A percentile compares a stretch with the other conserved stretches of the same genome.
These are phyloP conservation scores for Cryptosporidium sp. DNA, from an alignment of 169 alveolate species.

Conservation along the genomic window DNA sequence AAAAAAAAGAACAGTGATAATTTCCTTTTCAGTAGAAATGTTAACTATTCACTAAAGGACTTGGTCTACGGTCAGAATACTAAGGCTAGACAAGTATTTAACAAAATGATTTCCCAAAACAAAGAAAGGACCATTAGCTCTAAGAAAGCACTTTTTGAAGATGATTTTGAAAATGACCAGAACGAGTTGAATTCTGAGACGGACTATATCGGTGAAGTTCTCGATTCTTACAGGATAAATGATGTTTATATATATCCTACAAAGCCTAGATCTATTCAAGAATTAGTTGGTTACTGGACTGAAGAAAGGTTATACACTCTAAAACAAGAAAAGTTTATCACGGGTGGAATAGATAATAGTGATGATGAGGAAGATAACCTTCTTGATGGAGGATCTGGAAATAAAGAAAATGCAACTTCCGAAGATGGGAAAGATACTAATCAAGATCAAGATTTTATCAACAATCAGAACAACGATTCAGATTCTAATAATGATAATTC, in stretches of 20 bases:
- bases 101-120: conserved; percentile 20
- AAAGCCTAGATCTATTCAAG: conserved; percentile 23
- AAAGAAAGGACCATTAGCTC: conserved; percentile 26
- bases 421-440: conserved; percentile 2
- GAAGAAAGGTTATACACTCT: background rate
- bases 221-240: conserved; percentile 35
- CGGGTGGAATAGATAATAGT: conserved; percentile 79
- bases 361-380: conserved; percentile 76
- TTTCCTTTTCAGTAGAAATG: conserved; percentile 19
- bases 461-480: conserved; percentile 80
- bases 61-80: conserved; percentile 21
- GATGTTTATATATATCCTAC: conserved; percentile 61
- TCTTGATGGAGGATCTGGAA: background rate
- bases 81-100: background rate
- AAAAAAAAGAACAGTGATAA: conserved; percentile 58
- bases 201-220: background rate
- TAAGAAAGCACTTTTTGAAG: conserved; percentile 69
- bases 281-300: conserved; percentile 43
- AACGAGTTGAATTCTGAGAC: conserved; percentile 12
- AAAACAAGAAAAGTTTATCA: conserved; percentile 68
- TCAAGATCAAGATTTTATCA: conserved; percentile 59
- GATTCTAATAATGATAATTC: conserved; percentile 79
- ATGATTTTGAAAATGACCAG: conserved; percentile 14
- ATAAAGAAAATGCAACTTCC: conserved; percentile 6
- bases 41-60: conserved; percentile 48